Conservation (phyloP, 2,329 filamentous ascomycete species). For the Epichloe hybrida region DNA sequence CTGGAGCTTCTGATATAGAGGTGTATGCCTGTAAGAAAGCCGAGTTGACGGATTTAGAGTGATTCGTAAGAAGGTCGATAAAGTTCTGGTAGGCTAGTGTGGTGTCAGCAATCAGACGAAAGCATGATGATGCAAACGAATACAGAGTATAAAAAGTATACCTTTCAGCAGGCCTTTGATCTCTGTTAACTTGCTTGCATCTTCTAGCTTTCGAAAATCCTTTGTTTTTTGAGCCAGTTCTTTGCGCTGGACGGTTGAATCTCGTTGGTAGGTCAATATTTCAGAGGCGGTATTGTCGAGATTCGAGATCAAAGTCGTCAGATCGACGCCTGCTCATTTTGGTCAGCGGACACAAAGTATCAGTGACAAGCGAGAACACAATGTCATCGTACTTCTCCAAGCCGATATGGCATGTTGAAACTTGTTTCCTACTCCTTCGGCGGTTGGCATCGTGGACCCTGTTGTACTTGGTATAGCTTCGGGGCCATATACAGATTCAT, state of each 20-base stretch:
- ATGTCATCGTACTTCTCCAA: conserved; percentile 63
- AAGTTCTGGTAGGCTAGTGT: conserved; percentile 81
- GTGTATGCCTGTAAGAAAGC: conserved; percentile 90
- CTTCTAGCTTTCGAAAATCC: conserved; percentile 88
- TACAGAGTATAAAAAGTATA: conserved; percentile 18
- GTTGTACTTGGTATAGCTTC: conserved; percentile 11
- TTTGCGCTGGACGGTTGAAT: conserved; percentile 91
- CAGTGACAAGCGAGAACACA: background rate
- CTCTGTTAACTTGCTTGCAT: conserved; percentile 72
- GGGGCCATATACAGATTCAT: conserved; percentile 17
- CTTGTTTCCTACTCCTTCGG: conserved; percentile 60
- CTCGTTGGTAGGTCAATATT: conserved; percentile 82
- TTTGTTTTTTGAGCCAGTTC: conserved; percentile 98
- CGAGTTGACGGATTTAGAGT: conserved; percentile 87
- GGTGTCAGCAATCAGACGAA: conserved; percentile 9
- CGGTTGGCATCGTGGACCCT: conserved; percentile 16
- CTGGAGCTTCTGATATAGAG: conserved; percentile 84
- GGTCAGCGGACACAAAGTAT: background rate
- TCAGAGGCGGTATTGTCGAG: conserved; percentile 92
- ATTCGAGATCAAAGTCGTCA: conserved; percentile 68
- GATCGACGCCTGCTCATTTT: conserved; percentile 57
- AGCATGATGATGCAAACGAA: background rate
- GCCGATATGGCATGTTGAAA: conserved; percentile 93
- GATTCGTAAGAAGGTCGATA: conserved; percentile 90
- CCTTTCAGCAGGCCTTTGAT: conserved; percentile 84